Percentiles rank a stretch among this genome's conserved stretches.
Evolutionary conservation across 140 eudicot genomes (phyloP).

Genomic region (Eryngium alpinum): DNA sequence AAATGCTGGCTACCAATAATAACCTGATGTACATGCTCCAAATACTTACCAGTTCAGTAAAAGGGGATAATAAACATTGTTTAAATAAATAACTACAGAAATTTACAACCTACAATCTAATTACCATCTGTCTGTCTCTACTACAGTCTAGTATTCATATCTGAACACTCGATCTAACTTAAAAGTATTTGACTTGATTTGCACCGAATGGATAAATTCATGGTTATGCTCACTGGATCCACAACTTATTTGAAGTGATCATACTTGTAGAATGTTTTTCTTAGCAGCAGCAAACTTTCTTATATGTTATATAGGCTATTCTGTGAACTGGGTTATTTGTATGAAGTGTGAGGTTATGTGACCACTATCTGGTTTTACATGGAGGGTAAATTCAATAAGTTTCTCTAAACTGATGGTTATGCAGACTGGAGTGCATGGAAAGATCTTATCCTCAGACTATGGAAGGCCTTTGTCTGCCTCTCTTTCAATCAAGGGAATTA

Average conservation of each 20-base stretch:
- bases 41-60: not conserved
- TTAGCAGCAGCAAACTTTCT: not conserved
- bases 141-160: no score
- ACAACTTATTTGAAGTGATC: not conserved
- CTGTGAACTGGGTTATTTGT: not conserved
- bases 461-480: constrained; percentile 84
- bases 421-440: constrained; percentile 89
- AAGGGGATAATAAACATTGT: not conserved
- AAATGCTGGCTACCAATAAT: not conserved
- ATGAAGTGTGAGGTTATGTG: not conserved
- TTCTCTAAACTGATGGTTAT: not conserved
- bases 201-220: not conserved
- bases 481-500: constrained; percentile 62
- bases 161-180: no score
- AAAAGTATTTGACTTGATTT: no score
- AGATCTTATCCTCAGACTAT: constrained; percentile 61
- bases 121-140: no score
- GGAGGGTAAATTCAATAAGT: not conserved
- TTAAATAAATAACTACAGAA: not conserved
- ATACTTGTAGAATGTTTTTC: not conserved
- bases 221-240: not conserved
- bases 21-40: not conserved
- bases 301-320: no score
- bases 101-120: no score
- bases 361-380: not conserved